Percentiles rank a stretch among this genome's conserved stretches.
These are phyloP conservation scores for Colletotrichum plurivorum DNA, from an alignment of 2,329 filamentous ascomycete genomes.

Conservation along the genomic window DNA sequence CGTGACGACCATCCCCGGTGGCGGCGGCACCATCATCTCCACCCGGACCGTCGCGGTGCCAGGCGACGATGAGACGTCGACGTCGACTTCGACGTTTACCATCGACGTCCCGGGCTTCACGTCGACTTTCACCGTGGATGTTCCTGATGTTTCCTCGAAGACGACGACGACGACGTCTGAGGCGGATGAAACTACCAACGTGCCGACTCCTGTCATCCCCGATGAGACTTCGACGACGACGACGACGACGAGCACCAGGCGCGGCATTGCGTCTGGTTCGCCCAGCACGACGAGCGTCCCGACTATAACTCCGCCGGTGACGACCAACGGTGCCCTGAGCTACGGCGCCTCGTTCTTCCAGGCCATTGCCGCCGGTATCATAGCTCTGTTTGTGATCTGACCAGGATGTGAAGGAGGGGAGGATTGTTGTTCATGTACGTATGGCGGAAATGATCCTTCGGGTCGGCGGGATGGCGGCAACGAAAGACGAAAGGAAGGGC, in stretches of 20 bases:
- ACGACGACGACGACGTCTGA: neutral
- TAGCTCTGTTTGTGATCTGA: constrained; percentile 20
- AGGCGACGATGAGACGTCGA: neutral
- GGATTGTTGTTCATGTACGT: neutral
- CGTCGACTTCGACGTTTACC: constrained; percentile 2
- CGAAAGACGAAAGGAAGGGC: too few species aligned
- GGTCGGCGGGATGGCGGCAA: too few species aligned
- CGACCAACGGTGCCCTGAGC: constrained; percentile 16
- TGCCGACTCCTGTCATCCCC: neutral
- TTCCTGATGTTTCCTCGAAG: neutral
- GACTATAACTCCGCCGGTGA: constrained; percentile 1
- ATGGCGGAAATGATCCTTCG: neutral
- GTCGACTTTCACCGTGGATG: constrained; percentile 11
- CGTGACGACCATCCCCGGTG: constrained; percentile 27
- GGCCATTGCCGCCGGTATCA: neutral
- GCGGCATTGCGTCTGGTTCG: neutral
- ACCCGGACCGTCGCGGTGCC: neutral
- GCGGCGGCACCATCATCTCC: constrained; percentile 7
- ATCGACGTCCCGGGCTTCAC: neutral
- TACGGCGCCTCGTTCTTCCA: constrained; percentile 11
- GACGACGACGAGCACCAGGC: neutral
- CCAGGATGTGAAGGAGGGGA: neutral
- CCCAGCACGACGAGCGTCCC: neutral
- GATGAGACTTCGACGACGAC: neutral
- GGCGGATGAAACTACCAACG: neutral